Evolutionary conservation across 306 rosid species (phyloP), one percentile per base, ranked within the genome.

Genomic region (Rubus parviflorus): DNA sequence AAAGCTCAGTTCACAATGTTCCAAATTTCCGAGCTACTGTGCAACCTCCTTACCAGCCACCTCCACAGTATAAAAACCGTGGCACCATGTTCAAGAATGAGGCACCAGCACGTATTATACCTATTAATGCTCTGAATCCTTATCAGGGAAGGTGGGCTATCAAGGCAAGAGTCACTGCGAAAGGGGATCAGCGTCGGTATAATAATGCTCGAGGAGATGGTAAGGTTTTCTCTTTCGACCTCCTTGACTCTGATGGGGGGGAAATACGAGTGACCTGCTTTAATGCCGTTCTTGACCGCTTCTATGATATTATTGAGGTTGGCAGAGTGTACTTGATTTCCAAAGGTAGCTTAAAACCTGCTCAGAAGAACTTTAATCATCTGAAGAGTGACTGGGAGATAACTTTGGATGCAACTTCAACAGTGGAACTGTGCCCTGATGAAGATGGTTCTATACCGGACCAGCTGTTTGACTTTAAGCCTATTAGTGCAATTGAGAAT

Each of bases 131-230:
- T 49, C 75, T 95, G 84, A 95, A 95, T 84, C 98, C 97, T 80
- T 95, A 92, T 82, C 97, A 92, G 71, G 99, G 97, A 47, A 86
- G 97, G 68, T 95, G 99, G 99, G 99, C 97, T 48, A 92, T 92
- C 84, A 95, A 88, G 89, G 97, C 99, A 65, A 89, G 97, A 83
- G 97, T 95, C 51, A 95, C 99, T 49, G 97, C 97, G 7, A 95
- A 92, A 83, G 99, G 98, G 57, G 97, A 92, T 75, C 86, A 90
- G 41, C 98, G 97, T 76, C 95, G 97, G 74, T 95, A 95, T 75
- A 95, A 95, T 75, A 95, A 95, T 85, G 97, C 97, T 53, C 87
- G 94, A 14, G 99, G 99, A 87, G 99, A 92, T 80, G 99, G 99
- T 23, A 95, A 95, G 82, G 97, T 95, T 35, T 95, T 95, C 87